Conservation (phyloP, 345 rosid genomes). For the Linum lewisii region DNA sequence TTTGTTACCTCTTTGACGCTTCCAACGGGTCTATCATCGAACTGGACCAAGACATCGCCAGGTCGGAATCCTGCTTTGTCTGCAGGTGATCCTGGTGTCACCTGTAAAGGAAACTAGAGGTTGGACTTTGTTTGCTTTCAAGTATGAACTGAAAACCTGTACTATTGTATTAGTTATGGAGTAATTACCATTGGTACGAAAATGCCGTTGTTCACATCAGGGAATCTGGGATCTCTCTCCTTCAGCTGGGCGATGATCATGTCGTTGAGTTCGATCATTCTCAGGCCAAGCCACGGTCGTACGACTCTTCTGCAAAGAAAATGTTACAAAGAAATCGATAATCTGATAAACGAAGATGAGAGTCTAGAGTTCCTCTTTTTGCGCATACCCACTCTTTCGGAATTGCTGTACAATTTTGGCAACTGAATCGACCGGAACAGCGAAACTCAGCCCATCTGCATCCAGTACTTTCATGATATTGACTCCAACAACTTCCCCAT, state of each 20-base stretch:
- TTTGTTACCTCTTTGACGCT: constrained; percentile 59
- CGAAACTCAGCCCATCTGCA: constrained; percentile 74
- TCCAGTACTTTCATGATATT: constrained; percentile 73
- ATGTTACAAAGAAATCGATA: neutral
- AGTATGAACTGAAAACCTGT: too few species aligned
- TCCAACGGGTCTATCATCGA: constrained; percentile 65
- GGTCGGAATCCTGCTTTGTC: constrained; percentile 78
- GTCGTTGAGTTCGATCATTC: constrained; percentile 83
- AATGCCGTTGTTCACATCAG: constrained; percentile 55
- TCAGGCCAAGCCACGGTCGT: constrained; percentile 91
- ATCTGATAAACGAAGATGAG: too few species aligned
- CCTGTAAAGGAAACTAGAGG: constrained; percentile 25
- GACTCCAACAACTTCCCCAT: constrained; percentile 86
- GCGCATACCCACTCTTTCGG: constrained; percentile 64
- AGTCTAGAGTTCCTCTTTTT: neutral
- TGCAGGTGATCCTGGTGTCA: constrained; percentile 84
- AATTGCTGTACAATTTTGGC: constrained; percentile 70
- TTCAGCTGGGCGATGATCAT: constrained; percentile 72
- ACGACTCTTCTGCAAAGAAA: constrained; percentile 65
- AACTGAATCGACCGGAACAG: constrained; percentile 77
- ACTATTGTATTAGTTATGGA: too few species aligned
- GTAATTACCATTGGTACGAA: constrained; percentile 62
- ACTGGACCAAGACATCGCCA: constrained; percentile 69
- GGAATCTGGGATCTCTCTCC: constrained; percentile 66
- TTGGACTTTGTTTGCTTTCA: neutral